Conservation (phyloP, 2,329 filamentous ascomycete genomes). For the Calonectria montana region DNA sequence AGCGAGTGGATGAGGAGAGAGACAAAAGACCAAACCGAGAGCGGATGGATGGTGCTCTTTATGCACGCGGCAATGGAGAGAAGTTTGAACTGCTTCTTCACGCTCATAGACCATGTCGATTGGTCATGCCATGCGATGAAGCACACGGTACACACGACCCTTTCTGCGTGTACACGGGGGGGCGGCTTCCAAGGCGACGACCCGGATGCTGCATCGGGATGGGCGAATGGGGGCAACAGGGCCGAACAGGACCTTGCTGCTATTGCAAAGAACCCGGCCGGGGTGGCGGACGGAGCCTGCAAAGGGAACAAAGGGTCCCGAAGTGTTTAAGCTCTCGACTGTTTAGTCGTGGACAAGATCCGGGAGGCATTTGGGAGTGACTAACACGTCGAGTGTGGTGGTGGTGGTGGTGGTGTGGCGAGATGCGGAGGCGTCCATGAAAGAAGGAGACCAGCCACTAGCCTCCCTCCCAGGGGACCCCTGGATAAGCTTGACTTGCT, state of each 20-base stretch:
- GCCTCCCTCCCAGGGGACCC: background rate
- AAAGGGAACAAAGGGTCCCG: conserved; percentile 5
- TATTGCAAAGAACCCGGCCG: background rate
- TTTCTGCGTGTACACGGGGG: conserved; percentile 10
- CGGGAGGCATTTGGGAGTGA: background rate
- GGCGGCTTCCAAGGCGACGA: conserved; percentile 36
- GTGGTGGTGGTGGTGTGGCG: conserved; percentile 5
- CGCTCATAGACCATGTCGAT: background rate
- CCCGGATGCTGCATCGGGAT: conserved; percentile 22
- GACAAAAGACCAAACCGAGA: conserved; percentile 18
- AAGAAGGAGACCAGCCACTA: background rate
- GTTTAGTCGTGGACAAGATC: background rate
- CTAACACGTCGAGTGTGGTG: background rate
- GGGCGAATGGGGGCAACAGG: conserved; percentile 29
- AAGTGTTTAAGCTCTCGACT: background rate
- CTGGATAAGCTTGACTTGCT: background rate
- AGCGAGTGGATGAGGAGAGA: conserved; percentile 48
- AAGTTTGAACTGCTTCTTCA: background rate
- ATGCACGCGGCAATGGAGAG: conserved; percentile 40
- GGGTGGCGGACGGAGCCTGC: background rate
- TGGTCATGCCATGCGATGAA: background rate
- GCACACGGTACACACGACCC: background rate
- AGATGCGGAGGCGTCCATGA: background rate
- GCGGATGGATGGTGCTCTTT: conserved; percentile 41
- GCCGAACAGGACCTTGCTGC: conserved; percentile 26